These are phyloP conservation scores for Peronospora belbahrii DNA, from an alignment of 352 stramenopile genomes.

Conservation along the genomic window DNA sequence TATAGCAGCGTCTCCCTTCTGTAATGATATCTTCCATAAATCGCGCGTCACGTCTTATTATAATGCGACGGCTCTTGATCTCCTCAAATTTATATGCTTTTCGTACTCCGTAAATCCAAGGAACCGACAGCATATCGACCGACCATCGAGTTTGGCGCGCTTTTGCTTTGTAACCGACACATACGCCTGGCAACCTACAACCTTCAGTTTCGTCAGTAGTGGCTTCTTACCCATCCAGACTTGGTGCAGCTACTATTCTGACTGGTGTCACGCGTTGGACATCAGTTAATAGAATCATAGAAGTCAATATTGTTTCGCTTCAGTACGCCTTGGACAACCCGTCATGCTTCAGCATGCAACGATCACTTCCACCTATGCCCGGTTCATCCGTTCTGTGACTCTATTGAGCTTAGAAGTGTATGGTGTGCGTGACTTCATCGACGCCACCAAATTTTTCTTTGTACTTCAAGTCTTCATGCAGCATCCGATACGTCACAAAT, in stretches of 20 bases:
- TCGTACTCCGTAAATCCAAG: slow-evolving; percentile 4
- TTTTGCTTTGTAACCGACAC: neutral
- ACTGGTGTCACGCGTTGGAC: neutral
- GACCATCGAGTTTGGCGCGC: neutral
- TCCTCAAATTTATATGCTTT: neutral
- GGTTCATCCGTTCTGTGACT: slow-evolving; percentile 10
- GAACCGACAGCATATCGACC: neutral
- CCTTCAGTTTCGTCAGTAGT: neutral
- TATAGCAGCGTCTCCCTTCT: too few relatives aligned
- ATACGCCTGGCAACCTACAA: neutral
- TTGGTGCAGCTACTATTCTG: neutral
- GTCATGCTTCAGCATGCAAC: slow-evolving; percentile 3
- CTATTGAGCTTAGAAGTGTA: slow-evolving; percentile 12
- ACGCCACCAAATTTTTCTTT: neutral
- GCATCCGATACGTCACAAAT: neutral
- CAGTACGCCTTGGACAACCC: neutral
- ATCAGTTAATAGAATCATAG: slow-evolving; percentile 1
- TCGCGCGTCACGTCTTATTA: neutral
- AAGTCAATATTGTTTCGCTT: neutral
- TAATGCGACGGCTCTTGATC: neutral
- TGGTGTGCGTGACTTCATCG: neutral
- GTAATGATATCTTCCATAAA: neutral
- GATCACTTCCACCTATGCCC: neutral
- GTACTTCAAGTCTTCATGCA: neutral
- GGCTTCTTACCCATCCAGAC: neutral